phyloP scores from a whole-genome alignment of 208 protist genomes.

The Acanthamoeba castellanii region DNA sequence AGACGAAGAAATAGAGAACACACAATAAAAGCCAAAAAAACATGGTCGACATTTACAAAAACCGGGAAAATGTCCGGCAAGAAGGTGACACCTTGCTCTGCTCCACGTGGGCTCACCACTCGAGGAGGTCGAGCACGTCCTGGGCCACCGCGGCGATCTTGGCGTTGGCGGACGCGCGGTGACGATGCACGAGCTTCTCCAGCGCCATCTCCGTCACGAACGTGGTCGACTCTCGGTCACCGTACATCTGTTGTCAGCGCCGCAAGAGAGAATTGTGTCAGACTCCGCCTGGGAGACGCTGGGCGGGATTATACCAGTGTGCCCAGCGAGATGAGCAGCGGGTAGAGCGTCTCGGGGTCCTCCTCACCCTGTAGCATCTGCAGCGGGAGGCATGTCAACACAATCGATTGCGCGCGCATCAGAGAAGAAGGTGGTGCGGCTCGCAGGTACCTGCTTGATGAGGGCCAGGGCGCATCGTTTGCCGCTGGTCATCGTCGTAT shows the following conservation, averaged over 20 bases:
- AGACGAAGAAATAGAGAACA: neutral
- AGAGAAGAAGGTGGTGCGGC: neutral
- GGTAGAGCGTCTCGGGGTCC: slow-evolving; percentile 43
- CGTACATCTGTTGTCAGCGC: slow-evolving; percentile 12
- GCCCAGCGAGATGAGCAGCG: slow-evolving; percentile 39
- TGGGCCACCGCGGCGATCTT: slow-evolving; percentile 30
- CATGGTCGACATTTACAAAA: neutral
- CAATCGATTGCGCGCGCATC: neutral
- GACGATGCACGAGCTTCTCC: neutral
- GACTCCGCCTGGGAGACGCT: neutral
- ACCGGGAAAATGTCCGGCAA: neutral
- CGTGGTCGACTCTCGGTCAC: neutral
- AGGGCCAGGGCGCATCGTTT: neutral
- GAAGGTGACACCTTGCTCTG: neutral
- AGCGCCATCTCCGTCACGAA: neutral
- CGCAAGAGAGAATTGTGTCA: neutral
- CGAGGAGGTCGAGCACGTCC: slow-evolving; percentile 22
- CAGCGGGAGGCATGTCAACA: neutral
- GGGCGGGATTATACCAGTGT: slow-evolving; percentile 10
- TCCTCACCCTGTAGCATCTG: slow-evolving; percentile 31
- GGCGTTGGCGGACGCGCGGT: neutral
- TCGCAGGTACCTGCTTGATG: neutral
- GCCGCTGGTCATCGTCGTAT: neutral
- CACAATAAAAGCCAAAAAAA: neutral
- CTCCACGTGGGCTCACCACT: neutral